Base-by-base conservation (phyloP, 2,329 filamentous ascomycete genomes). In the Sphaerulina vaccinii region DNA sequence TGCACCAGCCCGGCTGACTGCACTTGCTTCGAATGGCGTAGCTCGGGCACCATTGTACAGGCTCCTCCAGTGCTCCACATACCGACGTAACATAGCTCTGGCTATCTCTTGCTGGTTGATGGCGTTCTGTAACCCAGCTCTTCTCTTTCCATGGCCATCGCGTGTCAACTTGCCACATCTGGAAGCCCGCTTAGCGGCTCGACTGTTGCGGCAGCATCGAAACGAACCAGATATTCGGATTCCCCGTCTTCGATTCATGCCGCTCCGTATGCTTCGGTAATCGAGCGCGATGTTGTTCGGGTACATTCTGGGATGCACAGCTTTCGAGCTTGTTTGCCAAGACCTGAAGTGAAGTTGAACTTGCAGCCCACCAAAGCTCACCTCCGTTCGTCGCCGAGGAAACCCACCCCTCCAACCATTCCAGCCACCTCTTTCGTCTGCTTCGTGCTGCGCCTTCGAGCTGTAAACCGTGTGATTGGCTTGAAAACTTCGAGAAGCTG, bases 281-380 rank as follows among this genome's bases (percentile, higher is more conserved):
- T 8, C 18, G 13, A 40, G 36, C 45, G 45, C 45, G n/a, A 32
- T 36, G 45, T 41, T 29, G 37, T 49, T 36, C 5, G 13, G 23
- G 23, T 19, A 21, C 11, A 32, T 21, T 7, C 37, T 23, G 37
- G 37, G 37, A 40, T 41, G 35, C 22, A n/a, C 36, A 19, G 23
- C 16, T 41, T 49, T 24, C 22, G 24, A 11, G 24, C 19, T 13
- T 15, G n/a, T 19, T 41, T 21, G 45, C 45, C 45, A 49, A 49
- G 45, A 49, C 45, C 24, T 21, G 11, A 49, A 49, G 45, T 49
- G 45, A 49, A 49, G 13, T 9, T 32, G 23, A 49, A 21, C 18
- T 18, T 10, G 2, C 42, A 27, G 35, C 37, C 45, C 45, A 32
- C 27, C 21, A 33, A 21, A 32, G 22, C 15, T 36, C 18, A 18